Base-by-base conservation (phyloP, 768 basidiomycete species). In the Fibroporia radiculosa region DNA sequence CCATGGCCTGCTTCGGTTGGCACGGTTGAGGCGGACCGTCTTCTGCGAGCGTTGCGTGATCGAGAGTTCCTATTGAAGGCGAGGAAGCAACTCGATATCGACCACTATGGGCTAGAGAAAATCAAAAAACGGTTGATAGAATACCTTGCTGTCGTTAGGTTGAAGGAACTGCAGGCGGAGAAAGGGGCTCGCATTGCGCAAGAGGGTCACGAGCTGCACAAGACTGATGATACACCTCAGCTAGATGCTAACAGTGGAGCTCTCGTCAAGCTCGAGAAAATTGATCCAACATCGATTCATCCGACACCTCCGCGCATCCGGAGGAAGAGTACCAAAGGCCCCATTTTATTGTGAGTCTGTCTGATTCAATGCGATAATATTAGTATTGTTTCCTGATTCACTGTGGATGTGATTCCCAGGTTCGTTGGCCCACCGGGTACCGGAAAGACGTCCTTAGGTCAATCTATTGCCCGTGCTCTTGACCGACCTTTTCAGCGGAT, bases 41-140 rank as follows among this genome's bases (percentile, higher is more conserved):
- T 59, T 44, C 52, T 64, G 12, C 69, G 66, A 16, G 58, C 59
- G 1, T 60, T 84, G 32, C 66, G 67, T 47, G 73, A 79, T 51
- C 67, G 66, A 20, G 66, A 73, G 3, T 89, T 89, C 68, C 71
- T 91, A 22, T 48, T 71, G 23, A 74, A 72, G 28, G 90, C 93
- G 22, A 80, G 86, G 19, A 68, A 69, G 18, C 90, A 88, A 58
- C 77, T 97, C 7, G 92, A 97, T 54, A 72, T 79, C 11, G 93
- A 95, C 48, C 93, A 97, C 61, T 95, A 82, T 54, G 93, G 93
- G 1, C 69, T 97, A 14, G 89, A 93, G 47, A 89, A 87, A 61
- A 84, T 97, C 61, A 97, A 96, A 72, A 82, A 87, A 51, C 73
- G 93, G 8, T 63, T 95, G 2, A 85, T 95, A 36, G 93, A 96